Evolutionary conservation across 2,329 filamentous ascomycete species (phyloP).

Genomic region (Cadophora sp.): DNA sequence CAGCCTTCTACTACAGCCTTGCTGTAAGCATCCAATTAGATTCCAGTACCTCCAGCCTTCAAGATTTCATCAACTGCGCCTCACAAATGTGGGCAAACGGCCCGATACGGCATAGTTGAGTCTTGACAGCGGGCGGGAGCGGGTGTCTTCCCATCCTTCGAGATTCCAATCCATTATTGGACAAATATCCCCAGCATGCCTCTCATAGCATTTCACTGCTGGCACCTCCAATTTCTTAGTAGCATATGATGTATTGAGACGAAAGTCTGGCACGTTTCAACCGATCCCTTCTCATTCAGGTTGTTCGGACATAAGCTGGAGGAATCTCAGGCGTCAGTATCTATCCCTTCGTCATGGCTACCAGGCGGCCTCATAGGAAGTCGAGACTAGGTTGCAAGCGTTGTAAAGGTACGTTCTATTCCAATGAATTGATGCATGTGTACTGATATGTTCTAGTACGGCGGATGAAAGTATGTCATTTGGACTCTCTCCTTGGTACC

Average conservation of each 20-base stretch:
- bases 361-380: slow-evolving; percentile 69
- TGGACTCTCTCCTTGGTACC: background rate
- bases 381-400: slow-evolving; percentile 68
- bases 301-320: background rate
- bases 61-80: slow-evolving; percentile 10
- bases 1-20: slow-evolving; percentile 11
- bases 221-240: background rate
- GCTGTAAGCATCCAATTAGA: background rate
- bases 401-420: slow-evolving; percentile 62
- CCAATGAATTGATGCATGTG: too few relatives aligned
- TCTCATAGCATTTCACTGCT: background rate
- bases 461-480: slow-evolving; percentile 65
- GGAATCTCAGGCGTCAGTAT: background rate
- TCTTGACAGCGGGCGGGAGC: background rate
- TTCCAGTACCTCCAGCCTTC: too few relatives aligned
- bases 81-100: slow-evolving; percentile 5
- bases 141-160: slow-evolving; percentile 4
- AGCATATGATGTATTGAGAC: slow-evolving; percentile 3
- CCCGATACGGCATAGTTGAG: slow-evolving; percentile 17
- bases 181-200: background rate
- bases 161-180: background rate
- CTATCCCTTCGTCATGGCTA: slow-evolving; percentile 16
- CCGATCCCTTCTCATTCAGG: background rate
- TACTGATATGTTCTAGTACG: slow-evolving; percentile 3
- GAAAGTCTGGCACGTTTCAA: background rate